phyloP scores from a whole-genome alignment of 257 asterid genomes.

The Jacaranda copaia region DNA sequence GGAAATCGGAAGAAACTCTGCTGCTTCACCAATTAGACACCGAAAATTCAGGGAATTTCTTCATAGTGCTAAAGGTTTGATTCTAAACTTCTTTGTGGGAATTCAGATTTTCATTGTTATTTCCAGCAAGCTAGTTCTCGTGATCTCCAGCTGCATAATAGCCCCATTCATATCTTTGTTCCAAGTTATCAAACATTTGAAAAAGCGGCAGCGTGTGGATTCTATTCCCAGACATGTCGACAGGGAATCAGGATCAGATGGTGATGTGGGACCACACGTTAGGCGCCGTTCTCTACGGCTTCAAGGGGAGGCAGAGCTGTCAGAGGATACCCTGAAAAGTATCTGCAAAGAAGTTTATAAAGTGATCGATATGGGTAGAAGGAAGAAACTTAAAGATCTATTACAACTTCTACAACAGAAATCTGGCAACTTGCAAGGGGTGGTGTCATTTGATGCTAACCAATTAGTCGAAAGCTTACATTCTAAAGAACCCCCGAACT shows the following conservation, averaged over 20 bases:
- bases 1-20: constrained; percentile 51
- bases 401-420: constrained; percentile 33
- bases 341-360: constrained; percentile 46
- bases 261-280: neutral
- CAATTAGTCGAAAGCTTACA: constrained; percentile 42
- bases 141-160: constrained; percentile 33
- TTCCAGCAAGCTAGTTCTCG: constrained; percentile 40
- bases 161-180: constrained; percentile 18
- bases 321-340: constrained; percentile 27
- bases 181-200: constrained; percentile 16
- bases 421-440: constrained; percentile 49
- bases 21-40: constrained; percentile 33
- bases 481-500: constrained; percentile 43
- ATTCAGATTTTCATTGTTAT: constrained; percentile 45
- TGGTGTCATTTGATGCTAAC: constrained; percentile 37
- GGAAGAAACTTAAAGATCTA: constrained; percentile 34
- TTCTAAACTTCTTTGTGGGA: constrained; percentile 39
- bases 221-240: constrained; percentile 10
- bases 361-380: constrained; percentile 42
- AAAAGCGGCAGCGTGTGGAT: constrained; percentile 26
- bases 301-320: constrained; percentile 53
- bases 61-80: constrained; percentile 37
- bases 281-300: constrained; percentile 28
- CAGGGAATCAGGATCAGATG: neutral
- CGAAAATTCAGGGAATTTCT: constrained; percentile 38